phyloP scores from a whole-genome alignment of 2,329 filamentous ascomycete genomes.

The Rhytidhysteron rufulum region DNA sequence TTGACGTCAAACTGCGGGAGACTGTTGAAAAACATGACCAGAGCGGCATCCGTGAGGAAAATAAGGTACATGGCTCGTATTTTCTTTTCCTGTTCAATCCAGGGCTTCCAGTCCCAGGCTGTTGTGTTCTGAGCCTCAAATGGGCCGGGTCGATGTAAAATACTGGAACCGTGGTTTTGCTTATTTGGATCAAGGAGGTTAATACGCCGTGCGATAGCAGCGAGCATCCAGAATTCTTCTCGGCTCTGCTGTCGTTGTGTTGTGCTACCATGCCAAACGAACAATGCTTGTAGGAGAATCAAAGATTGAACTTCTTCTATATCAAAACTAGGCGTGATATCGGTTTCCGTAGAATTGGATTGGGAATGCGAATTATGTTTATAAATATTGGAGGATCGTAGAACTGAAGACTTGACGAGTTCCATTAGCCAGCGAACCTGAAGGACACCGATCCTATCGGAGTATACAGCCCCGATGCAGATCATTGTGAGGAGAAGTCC shows the following conservation, averaged over 20 bases:
- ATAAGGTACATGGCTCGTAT: slow-evolving; percentile 63
- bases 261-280: slow-evolving; percentile 68
- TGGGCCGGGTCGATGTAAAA: slow-evolving; percentile 56
- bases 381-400: slow-evolving; percentile 53
- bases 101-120: slow-evolving; percentile 62
- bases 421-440: slow-evolving; percentile 68
- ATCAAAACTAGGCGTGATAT: slow-evolving; percentile 36
- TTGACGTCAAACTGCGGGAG: slow-evolving; percentile 59
- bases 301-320: slow-evolving; percentile 67
- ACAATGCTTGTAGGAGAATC: slow-evolving; percentile 58
- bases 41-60: slow-evolving; percentile 60
- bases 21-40: slow-evolving; percentile 70
- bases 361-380: slow-evolving; percentile 35
- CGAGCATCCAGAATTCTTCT: slow-evolving; percentile 55
- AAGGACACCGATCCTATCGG: slow-evolving; percentile 55
- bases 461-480: slow-evolving; percentile 72
- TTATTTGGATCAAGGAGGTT: slow-evolving; percentile 55
- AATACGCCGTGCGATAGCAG: slow-evolving; percentile 54
- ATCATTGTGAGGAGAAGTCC: slow-evolving; percentile 67
- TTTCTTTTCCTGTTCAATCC: slow-evolving; percentile 69
- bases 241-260: slow-evolving; percentile 62
- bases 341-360: slow-evolving; percentile 38
- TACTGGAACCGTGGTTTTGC: slow-evolving; percentile 50
- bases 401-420: slow-evolving; percentile 55
- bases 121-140: slow-evolving; percentile 42